Percentiles rank a stretch among this genome's conserved stretches.
Conservation (phyloP, 176 grass and related monocot genomes). For the Hsuehochloa calcarea region DNA sequence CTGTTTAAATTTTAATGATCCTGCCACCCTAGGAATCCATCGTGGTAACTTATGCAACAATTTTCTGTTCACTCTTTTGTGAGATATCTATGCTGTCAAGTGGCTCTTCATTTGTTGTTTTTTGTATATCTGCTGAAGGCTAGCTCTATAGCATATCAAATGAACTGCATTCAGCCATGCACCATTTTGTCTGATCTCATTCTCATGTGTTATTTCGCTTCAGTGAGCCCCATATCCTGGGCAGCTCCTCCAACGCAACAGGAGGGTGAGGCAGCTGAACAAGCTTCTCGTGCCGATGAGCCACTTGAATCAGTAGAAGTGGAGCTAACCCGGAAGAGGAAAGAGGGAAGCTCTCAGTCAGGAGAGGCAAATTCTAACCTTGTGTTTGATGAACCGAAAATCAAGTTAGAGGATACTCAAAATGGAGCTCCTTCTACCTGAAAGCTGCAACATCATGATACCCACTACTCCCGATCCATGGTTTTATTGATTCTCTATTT, state of each 20-base stretch:
- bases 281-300: constrained; percentile 13
- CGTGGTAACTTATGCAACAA: neutral
- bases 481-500: neutral
- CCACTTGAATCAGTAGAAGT: constrained; percentile 1
- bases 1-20: neutral
- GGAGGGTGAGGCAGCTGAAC: constrained; percentile 10
- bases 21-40: neutral
- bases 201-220: constrained; percentile 6
- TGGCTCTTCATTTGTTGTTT: neutral
- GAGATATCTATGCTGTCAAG: constrained; percentile 2
- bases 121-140: neutral
- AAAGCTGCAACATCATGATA: neutral
- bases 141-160: neutral
- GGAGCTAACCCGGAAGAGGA: constrained; percentile 29
- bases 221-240: constrained; percentile 61
- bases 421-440: constrained; percentile 35
- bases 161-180: constrained; percentile 1
- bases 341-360: neutral
- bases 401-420: constrained; percentile 42
- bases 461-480: constrained; percentile 8
- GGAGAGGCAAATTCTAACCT: constrained; percentile 25
- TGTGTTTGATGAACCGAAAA: constrained; percentile 15
- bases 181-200: constrained; percentile 17
- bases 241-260: constrained; percentile 27
- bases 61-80: neutral